A percentile compares a stretch with the other conserved stretches of the same genome.
These are phyloP conservation scores for Fusarium kyushuense DNA, from an alignment of 2,329 filamentous ascomycete species.

Conservation along the genomic window DNA sequence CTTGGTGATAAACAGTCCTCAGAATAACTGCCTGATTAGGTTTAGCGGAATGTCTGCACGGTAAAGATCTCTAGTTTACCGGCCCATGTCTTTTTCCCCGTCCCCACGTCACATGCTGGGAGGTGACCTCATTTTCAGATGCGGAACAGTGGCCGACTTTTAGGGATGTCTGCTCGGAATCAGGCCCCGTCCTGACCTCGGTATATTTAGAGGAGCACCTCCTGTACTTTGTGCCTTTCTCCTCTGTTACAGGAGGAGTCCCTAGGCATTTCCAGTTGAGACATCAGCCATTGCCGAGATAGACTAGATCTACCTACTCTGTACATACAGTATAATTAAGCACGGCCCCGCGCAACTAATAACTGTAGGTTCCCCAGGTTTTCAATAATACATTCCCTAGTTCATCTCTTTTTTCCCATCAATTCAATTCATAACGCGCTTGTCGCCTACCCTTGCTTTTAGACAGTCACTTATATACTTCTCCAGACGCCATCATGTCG, in stretches of 20 bases:
- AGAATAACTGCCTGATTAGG: slow-evolving; percentile 19
- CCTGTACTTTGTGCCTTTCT: slow-evolving; percentile 1
- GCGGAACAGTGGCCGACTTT: slow-evolving; percentile 39
- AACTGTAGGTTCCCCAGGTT: slow-evolving; percentile 33
- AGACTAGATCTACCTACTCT: no score
- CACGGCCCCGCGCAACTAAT: slow-evolving; percentile 35
- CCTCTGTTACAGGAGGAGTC: neutral
- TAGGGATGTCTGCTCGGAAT: slow-evolving; percentile 39
- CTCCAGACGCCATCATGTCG: slow-evolving; percentile 32
- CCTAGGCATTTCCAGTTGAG: slow-evolving; percentile 23
- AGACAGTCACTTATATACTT: slow-evolving; percentile 14
- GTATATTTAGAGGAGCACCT: slow-evolving; percentile 32
- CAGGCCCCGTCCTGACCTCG: slow-evolving; percentile 40
- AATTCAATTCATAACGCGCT: slow-evolving; percentile 19
- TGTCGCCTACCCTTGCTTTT: slow-evolving; percentile 25
- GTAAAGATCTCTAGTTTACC: slow-evolving; percentile 20
- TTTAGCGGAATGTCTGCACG: slow-evolving; percentile 4
- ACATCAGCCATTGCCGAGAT: slow-evolving; percentile 24
- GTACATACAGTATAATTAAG: slow-evolving; percentile 15
- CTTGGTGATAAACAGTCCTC: slow-evolving; percentile 2
- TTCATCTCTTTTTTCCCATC: slow-evolving; percentile 22
- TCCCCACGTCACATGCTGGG: slow-evolving; percentile 47
- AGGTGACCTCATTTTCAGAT: slow-evolving; percentile 48
- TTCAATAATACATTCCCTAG: slow-evolving; percentile 26
- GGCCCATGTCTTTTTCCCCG: slow-evolving; percentile 6